These are phyloP conservation scores for Gymnopilus junonius DNA, from an alignment of 768 basidiomycete genomes.

Conservation along the genomic window DNA sequence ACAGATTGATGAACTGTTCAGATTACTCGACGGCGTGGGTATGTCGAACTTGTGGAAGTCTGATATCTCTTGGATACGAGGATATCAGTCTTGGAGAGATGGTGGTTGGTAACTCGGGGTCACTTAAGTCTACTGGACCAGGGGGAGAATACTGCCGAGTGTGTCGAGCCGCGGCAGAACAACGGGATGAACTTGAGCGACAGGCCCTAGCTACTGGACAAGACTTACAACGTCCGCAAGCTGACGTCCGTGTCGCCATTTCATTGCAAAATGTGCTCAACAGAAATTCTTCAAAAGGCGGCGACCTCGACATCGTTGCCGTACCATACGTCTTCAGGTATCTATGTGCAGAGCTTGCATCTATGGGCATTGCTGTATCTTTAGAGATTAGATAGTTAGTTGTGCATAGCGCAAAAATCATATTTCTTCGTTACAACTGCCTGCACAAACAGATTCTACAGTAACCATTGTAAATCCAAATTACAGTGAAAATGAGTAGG, in stretches of 20 bases:
- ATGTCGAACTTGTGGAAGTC: slow-evolving; percentile 92
- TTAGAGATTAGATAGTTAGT: slow-evolving; percentile 66
- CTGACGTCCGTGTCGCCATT: slow-evolving; percentile 68
- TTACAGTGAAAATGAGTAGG: slow-evolving; percentile 4
- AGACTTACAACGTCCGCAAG: slow-evolving; percentile 43
- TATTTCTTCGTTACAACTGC: slow-evolving; percentile 5
- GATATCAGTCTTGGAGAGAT: slow-evolving; percentile 77
- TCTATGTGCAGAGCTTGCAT: slow-evolving; percentile 94
- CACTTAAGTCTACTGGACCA: slow-evolving; percentile 66
- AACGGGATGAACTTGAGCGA: slow-evolving; percentile 64
- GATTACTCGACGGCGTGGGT: slow-evolving; percentile 99
- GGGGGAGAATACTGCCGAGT: slow-evolving; percentile 94
- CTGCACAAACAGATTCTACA: slow-evolving; percentile 15
- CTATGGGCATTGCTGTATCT: slow-evolving; percentile 95
- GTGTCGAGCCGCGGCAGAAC: slow-evolving; percentile 77
- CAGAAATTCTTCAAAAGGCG: slow-evolving; percentile 62
- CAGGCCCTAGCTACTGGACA: slow-evolving; percentile 62
- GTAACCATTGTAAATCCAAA: slow-evolving; percentile 9
- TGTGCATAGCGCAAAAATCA: slow-evolving; percentile 7
- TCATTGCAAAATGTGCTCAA: slow-evolving; percentile 70
- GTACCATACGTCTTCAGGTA: slow-evolving; percentile 95
- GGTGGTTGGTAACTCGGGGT: slow-evolving; percentile 51
- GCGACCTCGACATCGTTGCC: slow-evolving; percentile 92
- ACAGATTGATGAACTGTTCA: slow-evolving; percentile 99
- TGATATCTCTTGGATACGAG: slow-evolving; percentile 96